Percentiles rank a stretch among this genome's conserved stretches.
Evolutionary conservation across 495 filamentous ascomycete species (phyloP).

Genomic region (Lophiostoma macrostomum): DNA sequence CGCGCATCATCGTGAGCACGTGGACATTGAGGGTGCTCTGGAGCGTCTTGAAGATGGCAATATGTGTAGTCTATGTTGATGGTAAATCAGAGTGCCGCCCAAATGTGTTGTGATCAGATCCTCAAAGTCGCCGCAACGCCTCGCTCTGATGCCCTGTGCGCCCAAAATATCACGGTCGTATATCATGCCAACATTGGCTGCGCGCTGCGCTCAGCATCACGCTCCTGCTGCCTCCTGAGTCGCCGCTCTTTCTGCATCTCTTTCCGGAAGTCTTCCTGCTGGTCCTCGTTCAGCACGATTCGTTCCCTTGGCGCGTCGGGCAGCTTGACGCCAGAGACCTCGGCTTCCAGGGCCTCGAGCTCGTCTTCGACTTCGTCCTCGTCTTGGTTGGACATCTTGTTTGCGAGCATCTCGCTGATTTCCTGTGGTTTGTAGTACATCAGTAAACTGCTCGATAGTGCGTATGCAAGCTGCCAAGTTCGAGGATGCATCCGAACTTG

Average conservation of each 20-base stretch:
- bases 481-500: no score
- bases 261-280: conserved; percentile 32
- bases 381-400: conserved; percentile 82
- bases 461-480: no score
- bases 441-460: conserved; percentile 3
- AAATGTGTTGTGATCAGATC: neutral
- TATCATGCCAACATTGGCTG: conserved; percentile 36
- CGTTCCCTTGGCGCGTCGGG: conserved; percentile 58
- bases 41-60: no score
- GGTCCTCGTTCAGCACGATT: conserved; percentile 31
- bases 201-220: conserved; percentile 19
- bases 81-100: no score
- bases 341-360: conserved; percentile 71
- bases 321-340: conserved; percentile 54
- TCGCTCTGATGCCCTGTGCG: conserved; percentile 28
- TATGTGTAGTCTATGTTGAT: no score
- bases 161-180: no score
- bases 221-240: conserved; percentile 31
- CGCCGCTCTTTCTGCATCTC: conserved; percentile 36
- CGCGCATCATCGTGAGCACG: conserved; percentile 18
- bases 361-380: conserved; percentile 98
- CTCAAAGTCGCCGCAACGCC: conserved; percentile 15
- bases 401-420: conserved; percentile 84
- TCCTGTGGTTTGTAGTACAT: conserved; percentile 52
- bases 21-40: neutral